phyloP scores from a whole-genome alignment of 139 green algal species.

The Trebouxia sp. region DNA sequence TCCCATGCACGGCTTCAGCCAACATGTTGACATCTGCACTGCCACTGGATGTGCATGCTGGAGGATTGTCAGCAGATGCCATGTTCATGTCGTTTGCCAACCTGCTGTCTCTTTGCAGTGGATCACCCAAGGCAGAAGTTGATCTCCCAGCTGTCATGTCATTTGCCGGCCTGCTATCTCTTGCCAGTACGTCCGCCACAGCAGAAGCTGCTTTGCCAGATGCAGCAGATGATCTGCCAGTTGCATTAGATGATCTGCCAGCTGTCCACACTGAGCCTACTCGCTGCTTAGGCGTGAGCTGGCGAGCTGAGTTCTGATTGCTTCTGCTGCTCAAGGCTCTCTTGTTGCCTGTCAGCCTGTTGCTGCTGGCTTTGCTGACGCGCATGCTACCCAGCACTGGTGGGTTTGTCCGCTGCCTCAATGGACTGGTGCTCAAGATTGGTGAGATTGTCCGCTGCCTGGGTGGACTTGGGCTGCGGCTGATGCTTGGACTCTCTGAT shows the following conservation, averaged over 20 bases:
- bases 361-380: neutral
- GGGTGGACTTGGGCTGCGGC: neutral
- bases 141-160: too few relatives aligned
- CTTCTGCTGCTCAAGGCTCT: conserved; percentile 11
- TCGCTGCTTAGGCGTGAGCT: conserved; percentile 16
- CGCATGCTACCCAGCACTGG: neutral
- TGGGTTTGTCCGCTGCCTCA: neutral
- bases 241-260: neutral
- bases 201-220: neutral
- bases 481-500: neutral
- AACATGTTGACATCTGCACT: too few relatives aligned
- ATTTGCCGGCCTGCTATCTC: too few relatives aligned
- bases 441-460: neutral
- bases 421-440: too few relatives aligned
- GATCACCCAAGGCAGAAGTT: too few relatives aligned
- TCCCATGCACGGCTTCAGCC: too few relatives aligned
- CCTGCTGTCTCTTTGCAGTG: too few relatives aligned
- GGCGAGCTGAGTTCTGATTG: conserved; percentile 12
- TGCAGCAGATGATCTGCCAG: neutral
- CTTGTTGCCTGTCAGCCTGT: neutral
- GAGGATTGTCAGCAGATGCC: too few relatives aligned
- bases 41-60: too few relatives aligned
- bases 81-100: too few relatives aligned
- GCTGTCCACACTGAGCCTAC: neutral
- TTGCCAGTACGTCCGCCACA: too few relatives aligned